Base-by-base conservation (phyloP, 129 eudicot species). In the Calendula officinalis region DNA sequence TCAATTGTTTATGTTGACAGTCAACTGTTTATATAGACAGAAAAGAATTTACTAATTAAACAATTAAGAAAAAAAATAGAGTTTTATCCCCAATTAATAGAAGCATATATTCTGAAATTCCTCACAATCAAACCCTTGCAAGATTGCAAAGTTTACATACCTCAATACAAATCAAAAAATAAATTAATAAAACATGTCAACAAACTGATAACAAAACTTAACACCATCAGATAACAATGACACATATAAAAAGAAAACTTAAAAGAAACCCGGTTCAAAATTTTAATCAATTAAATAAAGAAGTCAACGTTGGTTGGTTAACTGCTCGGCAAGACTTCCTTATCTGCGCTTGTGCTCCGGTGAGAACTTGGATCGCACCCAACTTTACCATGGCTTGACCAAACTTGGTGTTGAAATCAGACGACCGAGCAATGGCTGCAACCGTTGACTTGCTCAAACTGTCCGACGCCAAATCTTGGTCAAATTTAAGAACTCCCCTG, bases 401-500 rank as follows among this genome's bases (percentile, higher is more conserved):
- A 41, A 81, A 75, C 55, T 56, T 60, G 10, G 55, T 46, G 13
- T 44, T 34, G 68, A 84, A 84, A 55, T 80, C 81, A 3, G 39
- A 30, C 6, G 65, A 63, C 0, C 43, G n/a, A 2, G 79, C 81
- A 6, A 74, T 36, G 50, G 63, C 27, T 44, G 38, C 41, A 15
- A 80, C 90, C 32, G 52, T 70, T 0, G 58, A 9, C 56, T 33
- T 77, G 47, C 67, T 83, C 42, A 34, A 50, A 13, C 70, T 43
- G 48, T 83, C 76, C 32, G 39, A 37, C 6, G 85, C 85, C 35
- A 83, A 13, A 2, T 47, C 54, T 72, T 82, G 92, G 68, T 88
- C 94, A 32, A 88, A 39, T 44, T 77, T 59, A 22, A 88, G 71
- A 67, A 88, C 36, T 22, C 90, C 94, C 55, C 73, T 77, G 4